Percentiles rank a stretch among this genome's conserved stretches.
Conservation (phyloP, 2,329 filamentous ascomycete genomes). For the Leptoxyphium fumago region DNA sequence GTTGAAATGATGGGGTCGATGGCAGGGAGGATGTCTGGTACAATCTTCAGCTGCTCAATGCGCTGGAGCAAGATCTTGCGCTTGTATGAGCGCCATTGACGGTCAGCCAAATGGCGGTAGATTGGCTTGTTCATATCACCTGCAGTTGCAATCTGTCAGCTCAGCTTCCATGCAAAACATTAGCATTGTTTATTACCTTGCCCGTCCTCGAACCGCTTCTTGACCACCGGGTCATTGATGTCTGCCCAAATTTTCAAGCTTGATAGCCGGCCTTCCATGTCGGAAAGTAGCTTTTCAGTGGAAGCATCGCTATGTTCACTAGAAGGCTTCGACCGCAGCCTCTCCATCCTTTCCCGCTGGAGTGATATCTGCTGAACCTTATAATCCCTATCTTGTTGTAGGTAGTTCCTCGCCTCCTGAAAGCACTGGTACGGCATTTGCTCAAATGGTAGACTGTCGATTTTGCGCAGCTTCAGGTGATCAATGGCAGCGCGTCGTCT, state of each 20-base stretch:
- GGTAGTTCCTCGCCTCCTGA: conserved; percentile 78
- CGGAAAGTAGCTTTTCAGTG: conserved; percentile 45
- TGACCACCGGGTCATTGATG: conserved; percentile 87
- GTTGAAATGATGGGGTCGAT: conserved; percentile 69
- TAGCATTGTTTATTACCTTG: conserved; percentile 43
- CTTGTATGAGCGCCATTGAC: conserved; percentile 77
- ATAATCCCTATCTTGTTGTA: conserved; percentile 64
- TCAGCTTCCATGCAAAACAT: neutral
- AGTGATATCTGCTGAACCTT: conserved; percentile 61
- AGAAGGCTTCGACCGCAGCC: conserved; percentile 37
- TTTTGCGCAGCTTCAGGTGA: conserved; percentile 18
- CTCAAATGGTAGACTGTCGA: conserved; percentile 64
- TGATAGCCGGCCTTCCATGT: conserved; percentile 59
- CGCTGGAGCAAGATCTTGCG: conserved; percentile 69
- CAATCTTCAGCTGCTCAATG: conserved; percentile 69
- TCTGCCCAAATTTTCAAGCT: conserved; percentile 77
- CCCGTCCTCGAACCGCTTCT: conserved; percentile 87
- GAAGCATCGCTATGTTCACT: neutral
- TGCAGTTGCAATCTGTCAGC: conserved; percentile 25
- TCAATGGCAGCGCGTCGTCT: conserved; percentile 48
- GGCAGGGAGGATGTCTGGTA: conserved; percentile 74
- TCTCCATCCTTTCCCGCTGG: conserved; percentile 53
- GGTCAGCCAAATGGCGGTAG: conserved; percentile 76
- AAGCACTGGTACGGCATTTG: conserved; percentile 95
- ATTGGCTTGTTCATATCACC: conserved; percentile 94